A percentile compares a stretch with the other conserved stretches of the same genome.
phyloP scores from a whole-genome alignment of 108 stramenopile genomes.

The Nannochloropsis salina region DNA sequence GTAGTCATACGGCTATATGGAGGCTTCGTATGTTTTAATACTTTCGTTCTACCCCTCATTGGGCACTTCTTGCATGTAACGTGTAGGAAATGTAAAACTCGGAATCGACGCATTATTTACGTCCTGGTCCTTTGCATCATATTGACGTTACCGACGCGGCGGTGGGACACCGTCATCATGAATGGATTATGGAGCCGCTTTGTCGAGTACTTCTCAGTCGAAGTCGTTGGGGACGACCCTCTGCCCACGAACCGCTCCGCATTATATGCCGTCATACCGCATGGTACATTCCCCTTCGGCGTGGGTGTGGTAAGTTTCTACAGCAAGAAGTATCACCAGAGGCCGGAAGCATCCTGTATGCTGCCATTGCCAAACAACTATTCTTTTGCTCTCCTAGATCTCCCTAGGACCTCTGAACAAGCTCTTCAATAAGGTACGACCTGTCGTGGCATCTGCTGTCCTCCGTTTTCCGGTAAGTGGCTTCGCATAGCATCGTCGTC shows the following conservation, averaged over 20 bases:
- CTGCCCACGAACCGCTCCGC: conserved; percentile 38
- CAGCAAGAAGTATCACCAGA: conserved; percentile 56
- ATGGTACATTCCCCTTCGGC: conserved; percentile 91
- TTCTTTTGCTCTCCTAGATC: conserved; percentile 11
- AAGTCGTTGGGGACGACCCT: background rate
- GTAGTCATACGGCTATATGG: background rate
- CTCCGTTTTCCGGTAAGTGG: conserved; percentile 34
- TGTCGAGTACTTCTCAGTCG: conserved; percentile 14
- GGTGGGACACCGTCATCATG: background rate
- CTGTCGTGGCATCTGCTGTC: conserved; percentile 36
- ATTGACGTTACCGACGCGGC: background rate
- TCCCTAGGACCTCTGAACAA: conserved; percentile 26
- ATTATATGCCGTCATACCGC: conserved; percentile 75
- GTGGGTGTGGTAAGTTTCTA: conserved; percentile 61
- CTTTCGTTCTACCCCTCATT: conserved; percentile 1
- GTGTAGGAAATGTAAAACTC: conserved; percentile 8
- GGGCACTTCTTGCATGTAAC: background rate
- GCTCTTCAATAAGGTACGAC: conserved; percentile 36
- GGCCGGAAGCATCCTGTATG: conserved; percentile 37
- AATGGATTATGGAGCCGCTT: background rate
- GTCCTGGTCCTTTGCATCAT: background rate
- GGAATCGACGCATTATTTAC: conserved; percentile 4
- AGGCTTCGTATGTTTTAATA: background rate
- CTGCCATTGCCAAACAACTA: background rate
- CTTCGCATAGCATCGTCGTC: too few species aligned